Base-by-base conservation (phyloP, 106 monocot species). In the Agapanthus africanus region DNA sequence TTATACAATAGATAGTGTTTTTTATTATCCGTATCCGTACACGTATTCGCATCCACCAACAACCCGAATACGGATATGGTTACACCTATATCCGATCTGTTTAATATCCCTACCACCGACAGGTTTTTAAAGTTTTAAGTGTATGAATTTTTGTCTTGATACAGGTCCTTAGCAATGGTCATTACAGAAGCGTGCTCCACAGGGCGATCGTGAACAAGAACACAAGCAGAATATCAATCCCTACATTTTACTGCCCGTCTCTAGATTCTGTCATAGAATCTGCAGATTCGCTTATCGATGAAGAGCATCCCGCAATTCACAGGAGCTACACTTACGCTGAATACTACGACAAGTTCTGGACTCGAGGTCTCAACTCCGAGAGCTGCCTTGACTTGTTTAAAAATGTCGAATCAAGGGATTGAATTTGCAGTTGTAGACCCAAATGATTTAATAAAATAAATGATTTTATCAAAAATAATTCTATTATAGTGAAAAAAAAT, bases 91-190 rank as follows among this genome's bases (percentile, higher is more conserved):
- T n/a, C n/a, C n/a, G n/a, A n/a, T n/a, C n/a, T n/a, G n/a, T n/a
- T n/a, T n/a, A n/a, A n/a, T n/a, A n/a, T n/a, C n/a, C n/a, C n/a
- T n/a, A n/a, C n/a, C n/a, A n/a, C n/a, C n/a, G n/a, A n/a, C n/a
- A n/a, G n/a, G n/a, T n/a, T n/a, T n/a, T n/a, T n/a, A n/a, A n/a
- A n/a, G n/a, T n/a, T n/a, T n/a, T n/a, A n/a, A n/a, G n/a, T n/a
- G n/a, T n/a, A n/a, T n/a, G n/a, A n/a, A 39, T 39, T 39, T 39
- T 22, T 54, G 54, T 54, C 25, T 54, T 54, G 7, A 19, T 19
- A 76, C 2, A 84, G 83, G 79, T 79, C 30, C 15, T 35, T 18
- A 90, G 74, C 83, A 90, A 90, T 41, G 86, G 83, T 6, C 56
- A 31, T 2, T 83, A 71, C 54, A 79, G 75, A 46, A 83, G 83